Evolutionary conservation across 495 filamentous ascomycete species (phyloP), one percentile per base, ranked within the genome.

Genomic region (Tuber microsphaerosporum): DNA sequence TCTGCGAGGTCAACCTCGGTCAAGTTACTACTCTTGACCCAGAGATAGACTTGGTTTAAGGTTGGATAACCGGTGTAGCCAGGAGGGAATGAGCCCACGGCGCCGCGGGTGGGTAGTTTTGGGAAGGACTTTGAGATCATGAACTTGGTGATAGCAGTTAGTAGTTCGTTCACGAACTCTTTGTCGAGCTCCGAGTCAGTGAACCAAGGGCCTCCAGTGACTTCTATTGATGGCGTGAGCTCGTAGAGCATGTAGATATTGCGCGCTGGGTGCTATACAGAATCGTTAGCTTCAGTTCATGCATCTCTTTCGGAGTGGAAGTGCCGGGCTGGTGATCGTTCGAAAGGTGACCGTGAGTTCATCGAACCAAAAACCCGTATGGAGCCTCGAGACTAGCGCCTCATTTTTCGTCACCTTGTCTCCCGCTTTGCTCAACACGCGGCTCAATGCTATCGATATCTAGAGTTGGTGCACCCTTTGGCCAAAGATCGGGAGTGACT

Each of bases 171-270:
- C 81, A 98, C 93, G 82, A 99, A 94, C 70, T 91, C 90, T 51
- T 91, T 89, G 82, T 99, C 95, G 4, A 97, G 87, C 56, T 92
- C 91, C 12, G 91, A 92, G 71, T 97, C 92, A 34, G 91, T 94
- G 80, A 93, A 97, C 92, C 94, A 99, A 26, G 92, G 90, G 8
- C 96, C 95, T 61, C 95, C 96, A 0, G 93, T 96, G 31, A 94
- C 90, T 70, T 95, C 91, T 48, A 97, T 94, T 51, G 90, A 91
- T 2, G 96, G 94, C 20, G 88, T 82, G 44, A 83, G 79, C 61
- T 83, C 79, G 48, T 83, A 83, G 69, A 83, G 81, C 86, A 99
- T 96, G 84, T 93, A 93, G 84, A 91, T 92, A 83, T 93, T 97
- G 72, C 88, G 87, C 71, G 87, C 87, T 14, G 87, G 88, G 76